Evolutionary conservation across 2,329 filamentous ascomycete genomes (phyloP), one percentile per base, ranked within the genome.

Genomic region (Xylariaceae sp.): DNA sequence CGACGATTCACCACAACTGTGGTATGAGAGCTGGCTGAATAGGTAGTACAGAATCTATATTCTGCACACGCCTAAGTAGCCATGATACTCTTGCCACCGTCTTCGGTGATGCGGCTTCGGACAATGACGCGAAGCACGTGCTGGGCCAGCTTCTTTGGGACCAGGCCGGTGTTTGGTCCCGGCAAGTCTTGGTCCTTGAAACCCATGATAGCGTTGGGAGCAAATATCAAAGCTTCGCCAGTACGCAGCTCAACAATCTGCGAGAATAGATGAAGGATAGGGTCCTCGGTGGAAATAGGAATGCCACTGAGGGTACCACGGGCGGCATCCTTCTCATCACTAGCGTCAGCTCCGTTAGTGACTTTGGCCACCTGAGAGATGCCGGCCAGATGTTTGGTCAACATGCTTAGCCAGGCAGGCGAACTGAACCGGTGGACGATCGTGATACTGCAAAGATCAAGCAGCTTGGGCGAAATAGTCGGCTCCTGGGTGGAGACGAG

Each of bases 401-500:
- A 44, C 10, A 57, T 54, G n/a, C 23, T 61, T 1, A 64, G 37
- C 60, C 61, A 63, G n/a, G 63, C 58, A 0, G 60, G 62, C 1
- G 59, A 64, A 39, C 54, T 62, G n/a, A 62, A 64, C 0, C 60
- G 57, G 42, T 64, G 62, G 3, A 62, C 57, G 9, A 62, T 62
- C 1, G 62, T 59, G 18, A 60, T 75, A 0, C 83, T 86, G 70
- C 86, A 91, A 0, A 93, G 76, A 56, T 90, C 88, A 0, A 93
- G 78, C 0, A 94, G 78, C 13, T 80, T 78, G 0, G 85, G 83
- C 0, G 86, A 87, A 3, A 92, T 79, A 0, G 87, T 90, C 0
- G 89, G 89, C 66, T 93, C 89, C 68, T 94, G 88, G 0, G 89
- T 93, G 0, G 88, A 86, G 37, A 93, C 86, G 48, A 93, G 70